Conservation (phyloP, 257 asterid species). For the Nicotiana benthamiana region DNA sequence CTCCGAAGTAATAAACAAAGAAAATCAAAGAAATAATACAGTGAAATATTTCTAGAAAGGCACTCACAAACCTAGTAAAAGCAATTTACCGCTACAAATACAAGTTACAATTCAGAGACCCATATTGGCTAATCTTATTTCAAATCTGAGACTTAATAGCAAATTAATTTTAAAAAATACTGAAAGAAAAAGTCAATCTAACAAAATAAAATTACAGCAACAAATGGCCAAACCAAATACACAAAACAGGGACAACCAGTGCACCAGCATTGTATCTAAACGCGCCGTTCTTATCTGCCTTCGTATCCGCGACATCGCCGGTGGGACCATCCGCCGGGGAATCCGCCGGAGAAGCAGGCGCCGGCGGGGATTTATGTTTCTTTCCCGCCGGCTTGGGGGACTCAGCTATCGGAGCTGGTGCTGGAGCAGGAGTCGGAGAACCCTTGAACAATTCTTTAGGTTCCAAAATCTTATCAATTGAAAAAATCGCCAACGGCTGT, state of each 20-base stretch:
- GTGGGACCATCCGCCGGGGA: constrained; percentile 40
- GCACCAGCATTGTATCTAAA: neutral
- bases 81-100: neutral
- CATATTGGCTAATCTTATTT: constrained; percentile 1
- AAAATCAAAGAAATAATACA: neutral
- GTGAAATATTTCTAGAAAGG: neutral
- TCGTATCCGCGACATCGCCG: constrained; percentile 28
- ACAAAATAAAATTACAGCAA: neutral
- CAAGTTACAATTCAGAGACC: neutral
- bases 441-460: constrained; percentile 46
- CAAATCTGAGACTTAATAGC: neutral
- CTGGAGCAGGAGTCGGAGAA: constrained; percentile 27
- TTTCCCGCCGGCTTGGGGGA: constrained; percentile 26
- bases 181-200: neutral
- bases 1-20: neutral
- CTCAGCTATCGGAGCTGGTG: constrained; percentile 38
- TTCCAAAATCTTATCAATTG: constrained; percentile 34
- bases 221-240: neutral
- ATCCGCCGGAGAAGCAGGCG: constrained; percentile 38
- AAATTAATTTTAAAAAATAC: neutral
- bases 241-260: neutral
- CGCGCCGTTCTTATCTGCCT: constrained; percentile 20
- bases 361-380: constrained; percentile 48
- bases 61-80: neutral
- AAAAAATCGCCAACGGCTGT: constrained; percentile 38